phyloP scores from a whole-genome alignment of 2,329 filamentous ascomycete species.

The Blumeriella jaapii region DNA sequence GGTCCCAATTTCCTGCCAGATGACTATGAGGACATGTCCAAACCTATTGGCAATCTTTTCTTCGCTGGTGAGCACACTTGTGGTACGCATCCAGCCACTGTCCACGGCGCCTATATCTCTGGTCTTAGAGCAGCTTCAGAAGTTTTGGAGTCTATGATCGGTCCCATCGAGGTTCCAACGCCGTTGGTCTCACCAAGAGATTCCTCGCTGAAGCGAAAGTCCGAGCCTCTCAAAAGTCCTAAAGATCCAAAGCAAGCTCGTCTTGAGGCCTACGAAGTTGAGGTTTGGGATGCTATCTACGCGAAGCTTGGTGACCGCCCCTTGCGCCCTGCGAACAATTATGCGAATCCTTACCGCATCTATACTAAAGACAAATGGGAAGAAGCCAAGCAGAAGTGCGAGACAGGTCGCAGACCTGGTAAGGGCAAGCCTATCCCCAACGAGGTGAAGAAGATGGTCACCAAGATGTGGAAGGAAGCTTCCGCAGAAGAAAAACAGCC shows the following conservation, averaged over 20 bases:
- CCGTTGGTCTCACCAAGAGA: constrained; percentile 64
- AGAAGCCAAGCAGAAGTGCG: constrained; percentile 45
- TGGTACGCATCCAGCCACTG: constrained; percentile 89
- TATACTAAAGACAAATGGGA: constrained; percentile 74
- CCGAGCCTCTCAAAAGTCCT: constrained; percentile 26
- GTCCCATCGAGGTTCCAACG: constrained; percentile 64
- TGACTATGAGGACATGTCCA: constrained; percentile 89
- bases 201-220: constrained; percentile 42
- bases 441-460: constrained; percentile 75
- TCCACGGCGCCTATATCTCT: constrained; percentile 92
- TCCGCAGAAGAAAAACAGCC: constrained; percentile 59
- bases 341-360: constrained; percentile 77
- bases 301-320: constrained; percentile 62
- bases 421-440: constrained; percentile 59
- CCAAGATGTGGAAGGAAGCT: constrained; percentile 82
- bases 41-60: constrained; percentile 72
- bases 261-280: constrained; percentile 44
- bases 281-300: constrained; percentile 40
- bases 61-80: constrained; percentile 97
- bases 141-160: constrained; percentile 67
- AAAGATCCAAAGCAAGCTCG: constrained; percentile 40
- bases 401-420: constrained; percentile 51
- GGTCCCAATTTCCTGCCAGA: constrained; percentile 70
- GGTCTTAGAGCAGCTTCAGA: constrained; percentile 84
- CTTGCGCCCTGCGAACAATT: constrained; percentile 57